These are phyloP conservation scores for Ogataea dorogensis DNA, from an alignment of 805 yeast genomes.

Conservation along the genomic window DNA sequence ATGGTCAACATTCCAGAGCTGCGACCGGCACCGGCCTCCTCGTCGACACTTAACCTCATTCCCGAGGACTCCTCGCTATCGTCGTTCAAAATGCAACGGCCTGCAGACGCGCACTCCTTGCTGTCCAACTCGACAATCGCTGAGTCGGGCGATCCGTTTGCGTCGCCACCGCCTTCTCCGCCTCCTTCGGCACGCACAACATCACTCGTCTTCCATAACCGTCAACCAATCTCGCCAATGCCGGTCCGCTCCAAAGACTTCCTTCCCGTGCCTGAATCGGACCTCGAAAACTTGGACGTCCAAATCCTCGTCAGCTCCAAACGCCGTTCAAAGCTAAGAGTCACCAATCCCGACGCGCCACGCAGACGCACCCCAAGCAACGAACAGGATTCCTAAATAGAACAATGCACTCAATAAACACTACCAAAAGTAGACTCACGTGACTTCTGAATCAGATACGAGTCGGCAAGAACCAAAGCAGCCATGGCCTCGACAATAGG, in stretches of 20 bases:
- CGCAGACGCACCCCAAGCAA: slow-evolving; percentile 32
- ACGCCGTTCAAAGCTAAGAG: slow-evolving; percentile 56
- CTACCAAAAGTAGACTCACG: slow-evolving; percentile 57
- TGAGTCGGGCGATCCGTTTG: slow-evolving; percentile 3
- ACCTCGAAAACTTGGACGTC: slow-evolving; percentile 56
- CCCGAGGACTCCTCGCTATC: slow-evolving; percentile 27
- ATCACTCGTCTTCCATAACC: slow-evolving; percentile 18
- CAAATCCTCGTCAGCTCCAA: slow-evolving; percentile 70
- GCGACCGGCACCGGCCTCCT: slow-evolving; percentile 13
- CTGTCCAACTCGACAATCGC: slow-evolving; percentile 15
- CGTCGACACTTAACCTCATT: slow-evolving; percentile 27
- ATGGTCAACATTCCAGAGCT: slow-evolving; percentile 7
- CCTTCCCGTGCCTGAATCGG: slow-evolving; percentile 33
- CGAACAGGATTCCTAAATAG: slow-evolving; percentile 19
- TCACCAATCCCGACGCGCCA: slow-evolving; percentile 60
- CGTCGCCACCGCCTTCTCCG: slow-evolving; percentile 8
- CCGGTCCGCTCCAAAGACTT: slow-evolving; percentile 22
- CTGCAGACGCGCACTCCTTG: slow-evolving; percentile 17
- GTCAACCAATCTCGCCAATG: slow-evolving; percentile 9
- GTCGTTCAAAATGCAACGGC: slow-evolving; percentile 12
- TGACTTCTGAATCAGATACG: slow-evolving; percentile 78
- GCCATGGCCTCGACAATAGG: slow-evolving; percentile 99
- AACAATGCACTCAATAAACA: slow-evolving; percentile 23
- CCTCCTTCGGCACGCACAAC: slow-evolving; percentile 15
- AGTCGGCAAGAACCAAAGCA: slow-evolving; percentile 89